phyloP scores from a whole-genome alignment of 2,329 filamentous ascomycete genomes.

The Hypoxylon rubiginosum region DNA sequence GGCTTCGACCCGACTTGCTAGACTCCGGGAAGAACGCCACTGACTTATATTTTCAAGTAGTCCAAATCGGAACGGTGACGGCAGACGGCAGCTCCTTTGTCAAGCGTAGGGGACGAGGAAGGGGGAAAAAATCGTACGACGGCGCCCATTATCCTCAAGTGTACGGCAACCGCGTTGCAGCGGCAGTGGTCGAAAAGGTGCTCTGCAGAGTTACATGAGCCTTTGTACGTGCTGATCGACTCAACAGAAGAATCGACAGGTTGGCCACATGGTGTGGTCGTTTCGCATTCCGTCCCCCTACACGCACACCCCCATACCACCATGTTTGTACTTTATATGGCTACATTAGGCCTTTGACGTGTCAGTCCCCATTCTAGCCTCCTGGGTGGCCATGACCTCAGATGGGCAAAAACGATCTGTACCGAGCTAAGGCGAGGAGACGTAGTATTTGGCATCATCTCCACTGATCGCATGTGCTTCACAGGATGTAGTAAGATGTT shows the following conservation, averaged over 20 bases:
- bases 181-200: slow-evolving; percentile 30
- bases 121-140: slow-evolving; percentile 33
- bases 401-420: slow-evolving; percentile 46
- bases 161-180: slow-evolving; percentile 33
- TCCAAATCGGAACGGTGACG: slow-evolving; percentile 45
- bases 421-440: slow-evolving; percentile 45
- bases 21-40: slow-evolving; percentile 46
- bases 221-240: slow-evolving; percentile 42
- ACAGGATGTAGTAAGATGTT: slow-evolving; percentile 46
- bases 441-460: slow-evolving; percentile 45
- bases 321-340: slow-evolving; percentile 41
- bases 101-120: slow-evolving; percentile 39
- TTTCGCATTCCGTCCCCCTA: slow-evolving; percentile 40
- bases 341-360: slow-evolving; percentile 51
- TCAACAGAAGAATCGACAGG: slow-evolving; percentile 40
- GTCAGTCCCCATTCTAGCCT: slow-evolving; percentile 50
- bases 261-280: slow-evolving; percentile 45
- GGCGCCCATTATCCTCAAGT: slow-evolving; percentile 29
- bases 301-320: slow-evolving; percentile 40
- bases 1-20: slow-evolving; percentile 46
- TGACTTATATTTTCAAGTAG: slow-evolving; percentile 37
- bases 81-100: slow-evolving; percentile 46
- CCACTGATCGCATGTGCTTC: slow-evolving; percentile 46
- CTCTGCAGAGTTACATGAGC: slow-evolving; percentile 43
- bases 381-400: slow-evolving; percentile 47